A percentile compares a stretch with the other conserved stretches of the same genome.
Evolutionary conservation across 345 rosid genomes (phyloP).

Genomic region (Eutrema yunnanense): DNA sequence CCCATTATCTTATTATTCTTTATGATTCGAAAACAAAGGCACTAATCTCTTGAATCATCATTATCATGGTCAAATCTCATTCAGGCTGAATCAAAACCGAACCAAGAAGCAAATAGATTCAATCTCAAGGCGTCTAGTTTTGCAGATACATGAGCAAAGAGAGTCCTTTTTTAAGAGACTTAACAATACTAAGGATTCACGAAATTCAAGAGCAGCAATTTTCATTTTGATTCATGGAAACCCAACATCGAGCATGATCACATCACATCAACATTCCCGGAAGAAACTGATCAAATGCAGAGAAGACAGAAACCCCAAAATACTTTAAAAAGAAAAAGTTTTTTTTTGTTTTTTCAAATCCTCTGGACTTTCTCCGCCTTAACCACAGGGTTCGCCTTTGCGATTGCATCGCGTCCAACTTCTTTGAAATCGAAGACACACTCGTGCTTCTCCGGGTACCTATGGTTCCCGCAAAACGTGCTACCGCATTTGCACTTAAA

Average conservation of each 20-base stretch:
- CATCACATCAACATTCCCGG: slow-evolving; percentile 16
- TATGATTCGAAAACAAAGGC: background rate
- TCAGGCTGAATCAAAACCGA: background rate
- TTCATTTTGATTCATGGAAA: slow-evolving; percentile 16
- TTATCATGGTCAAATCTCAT: background rate
- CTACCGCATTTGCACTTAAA: slow-evolving; percentile 80
- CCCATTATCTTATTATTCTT: background rate
- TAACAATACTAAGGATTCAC: background rate
- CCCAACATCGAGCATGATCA: slow-evolving; percentile 24
- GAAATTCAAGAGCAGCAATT: slow-evolving; percentile 17
- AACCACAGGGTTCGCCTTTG: slow-evolving; percentile 64
- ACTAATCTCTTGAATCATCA: background rate
- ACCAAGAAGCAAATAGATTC: slow-evolving; percentile 10
- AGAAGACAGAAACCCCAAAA: background rate
- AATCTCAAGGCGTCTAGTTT: background rate
- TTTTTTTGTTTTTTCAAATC: slow-evolving; percentile 21
- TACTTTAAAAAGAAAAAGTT: background rate
- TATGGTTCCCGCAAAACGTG: slow-evolving; percentile 65
- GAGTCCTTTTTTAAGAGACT: background rate
- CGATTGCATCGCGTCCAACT: slow-evolving; percentile 51
- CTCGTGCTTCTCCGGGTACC: slow-evolving; percentile 75
- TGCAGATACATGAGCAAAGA: background rate
- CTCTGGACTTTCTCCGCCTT: slow-evolving; percentile 72
- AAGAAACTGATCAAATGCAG: slow-evolving; percentile 19
- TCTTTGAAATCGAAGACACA: slow-evolving; percentile 78